phyloP scores from a whole-genome alignment of 2,329 filamentous ascomycete genomes.

The Amauroascus verrucosus region DNA sequence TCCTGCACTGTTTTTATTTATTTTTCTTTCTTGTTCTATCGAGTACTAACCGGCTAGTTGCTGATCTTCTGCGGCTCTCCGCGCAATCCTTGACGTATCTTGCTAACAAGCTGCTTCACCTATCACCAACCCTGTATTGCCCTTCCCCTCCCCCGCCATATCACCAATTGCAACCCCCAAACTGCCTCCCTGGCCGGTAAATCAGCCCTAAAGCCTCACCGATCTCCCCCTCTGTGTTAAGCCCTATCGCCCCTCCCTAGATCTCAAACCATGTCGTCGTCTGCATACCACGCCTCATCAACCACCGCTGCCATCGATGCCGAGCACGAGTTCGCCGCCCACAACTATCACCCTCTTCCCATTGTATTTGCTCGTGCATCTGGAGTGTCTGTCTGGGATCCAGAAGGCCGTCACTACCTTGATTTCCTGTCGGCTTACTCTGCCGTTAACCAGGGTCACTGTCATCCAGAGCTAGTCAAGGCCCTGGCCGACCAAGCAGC shows the following conservation, averaged over 20 bases:
- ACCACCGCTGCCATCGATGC: slow-evolving; percentile 67
- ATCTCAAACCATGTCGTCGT: slow-evolving; percentile 5
- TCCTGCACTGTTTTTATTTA: neutral
- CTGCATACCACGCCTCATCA: slow-evolving; percentile 60
- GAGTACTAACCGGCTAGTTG: neutral
- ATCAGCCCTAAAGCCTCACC: no score
- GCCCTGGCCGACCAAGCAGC: slow-evolving; percentile 81
- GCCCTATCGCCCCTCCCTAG: no score
- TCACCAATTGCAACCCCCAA: neutral
- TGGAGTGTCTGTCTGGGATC: slow-evolving; percentile 90
- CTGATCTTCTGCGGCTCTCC: slow-evolving; percentile 1
- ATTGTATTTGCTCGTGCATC: slow-evolving; percentile 81
- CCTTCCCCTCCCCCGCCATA: no score
- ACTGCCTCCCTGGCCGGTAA: no score
- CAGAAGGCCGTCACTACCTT: slow-evolving; percentile 87
- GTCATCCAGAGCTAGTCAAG: slow-evolving; percentile 90
- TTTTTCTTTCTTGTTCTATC: neutral
- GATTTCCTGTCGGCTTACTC: slow-evolving; percentile 98
- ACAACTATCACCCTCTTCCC: slow-evolving; percentile 97
- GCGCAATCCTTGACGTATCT: neutral
- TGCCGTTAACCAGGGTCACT: slow-evolving; percentile 96
- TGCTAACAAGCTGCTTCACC: neutral
- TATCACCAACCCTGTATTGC: slow-evolving; percentile 2
- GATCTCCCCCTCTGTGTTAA: no score
- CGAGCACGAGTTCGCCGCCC: slow-evolving; percentile 78